A percentile compares a stretch with the other conserved stretches of the same genome.
These are phyloP conservation scores for Potentilla sterilis DNA, from an alignment of 306 rosid species.

Conservation along the genomic window DNA sequence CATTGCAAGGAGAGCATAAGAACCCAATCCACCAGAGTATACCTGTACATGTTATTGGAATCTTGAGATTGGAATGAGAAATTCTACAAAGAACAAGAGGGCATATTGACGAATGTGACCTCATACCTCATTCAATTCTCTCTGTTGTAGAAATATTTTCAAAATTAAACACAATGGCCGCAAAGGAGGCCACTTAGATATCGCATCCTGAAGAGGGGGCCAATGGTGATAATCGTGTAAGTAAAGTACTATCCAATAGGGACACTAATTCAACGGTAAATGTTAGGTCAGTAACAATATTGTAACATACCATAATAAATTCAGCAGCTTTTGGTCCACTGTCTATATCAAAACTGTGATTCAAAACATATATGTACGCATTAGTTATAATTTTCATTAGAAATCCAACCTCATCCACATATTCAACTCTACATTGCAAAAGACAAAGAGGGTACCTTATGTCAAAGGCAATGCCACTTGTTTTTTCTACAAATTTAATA, in stretches of 20 bases:
- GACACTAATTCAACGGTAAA: not conserved
- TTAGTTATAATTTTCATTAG: slow-evolving; percentile 10
- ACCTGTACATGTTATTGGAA: slow-evolving; percentile 60
- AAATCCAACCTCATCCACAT: not conserved
- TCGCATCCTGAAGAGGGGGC: slow-evolving; percentile 60
- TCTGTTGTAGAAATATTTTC: slow-evolving; percentile 89
- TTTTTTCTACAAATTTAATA: slow-evolving; percentile 82
- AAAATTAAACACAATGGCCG: slow-evolving; percentile 88
- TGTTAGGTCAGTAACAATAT: slow-evolving; percentile 7
- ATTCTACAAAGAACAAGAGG: slow-evolving; percentile 13
- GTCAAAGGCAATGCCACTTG: slow-evolving; percentile 79
- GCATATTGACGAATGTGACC: not conserved
- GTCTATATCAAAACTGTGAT: slow-evolving; percentile 74
- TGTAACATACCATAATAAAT: slow-evolving; percentile 67
- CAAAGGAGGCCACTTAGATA: slow-evolving; percentile 69
- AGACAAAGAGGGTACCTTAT: slow-evolving; percentile 53
- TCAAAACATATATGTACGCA: slow-evolving; percentile 12
- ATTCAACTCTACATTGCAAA: not conserved
- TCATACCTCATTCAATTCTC: slow-evolving; percentile 90
- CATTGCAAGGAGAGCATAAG: slow-evolving; percentile 93
- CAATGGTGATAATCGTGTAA: slow-evolving; percentile 4
- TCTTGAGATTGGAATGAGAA: slow-evolving; percentile 20
- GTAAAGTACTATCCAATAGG: slow-evolving; percentile 11
- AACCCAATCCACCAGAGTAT: slow-evolving; percentile 94
- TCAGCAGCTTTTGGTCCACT: slow-evolving; percentile 96